Percentiles rank a stretch among this genome's conserved stretches.
Conservation (phyloP, 371 early-diverging fungal species). For the Mucor racemosus region DNA sequence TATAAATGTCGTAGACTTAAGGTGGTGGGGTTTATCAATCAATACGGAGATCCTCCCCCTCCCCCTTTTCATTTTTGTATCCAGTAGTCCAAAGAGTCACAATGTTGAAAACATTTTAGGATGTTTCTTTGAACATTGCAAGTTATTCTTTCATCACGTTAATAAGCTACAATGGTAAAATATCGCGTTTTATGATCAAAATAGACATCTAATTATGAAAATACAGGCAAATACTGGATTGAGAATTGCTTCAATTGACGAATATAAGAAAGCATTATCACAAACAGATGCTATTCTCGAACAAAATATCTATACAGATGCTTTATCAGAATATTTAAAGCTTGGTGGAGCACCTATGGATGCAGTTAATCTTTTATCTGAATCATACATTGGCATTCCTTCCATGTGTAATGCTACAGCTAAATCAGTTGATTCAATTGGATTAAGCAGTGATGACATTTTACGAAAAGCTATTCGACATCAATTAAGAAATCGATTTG, state of each 20-base stretch:
- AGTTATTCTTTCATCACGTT: neutral
- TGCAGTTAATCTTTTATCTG: constrained; percentile 61
- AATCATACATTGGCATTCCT: constrained; percentile 70
- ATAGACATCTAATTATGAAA: neutral
- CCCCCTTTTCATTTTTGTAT: too few relatives aligned
- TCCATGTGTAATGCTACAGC: constrained; percentile 68
- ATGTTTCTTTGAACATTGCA: neutral
- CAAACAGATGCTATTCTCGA: constrained; percentile 67
- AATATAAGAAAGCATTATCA: constrained; percentile 24
- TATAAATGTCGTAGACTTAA: neutral
- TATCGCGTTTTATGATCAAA: neutral
- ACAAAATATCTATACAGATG: constrained; percentile 52
- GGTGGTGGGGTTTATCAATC: too few relatives aligned
- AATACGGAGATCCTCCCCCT: too few relatives aligned
- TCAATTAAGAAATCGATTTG: constrained; percentile 62
- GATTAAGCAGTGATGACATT: constrained; percentile 48
- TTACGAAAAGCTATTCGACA: constrained; percentile 59
- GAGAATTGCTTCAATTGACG: constrained; percentile 29
- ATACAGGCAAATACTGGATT: constrained; percentile 5
- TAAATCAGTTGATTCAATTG: constrained; percentile 50
- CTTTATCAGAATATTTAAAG: constrained; percentile 53
- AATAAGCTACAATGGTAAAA: too few relatives aligned
- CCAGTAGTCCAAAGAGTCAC: neutral
- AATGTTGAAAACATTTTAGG: neutral
- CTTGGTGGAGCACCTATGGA: constrained; percentile 70